Base-by-base conservation (phyloP, 306 rosid species). In the Trifolium dubium region DNA sequence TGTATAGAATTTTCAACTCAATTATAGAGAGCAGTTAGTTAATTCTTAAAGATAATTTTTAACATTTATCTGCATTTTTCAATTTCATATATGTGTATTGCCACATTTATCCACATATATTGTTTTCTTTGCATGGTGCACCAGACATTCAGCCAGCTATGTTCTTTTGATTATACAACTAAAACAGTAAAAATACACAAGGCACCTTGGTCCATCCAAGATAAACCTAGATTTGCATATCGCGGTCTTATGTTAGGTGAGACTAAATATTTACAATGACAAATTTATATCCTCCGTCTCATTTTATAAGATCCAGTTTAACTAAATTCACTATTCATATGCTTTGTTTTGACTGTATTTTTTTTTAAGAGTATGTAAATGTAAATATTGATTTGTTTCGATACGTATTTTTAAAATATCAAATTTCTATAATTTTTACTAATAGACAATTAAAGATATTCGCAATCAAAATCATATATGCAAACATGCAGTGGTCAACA, bases 121-220 rank as follows among this genome's bases (percentile, higher is more conserved):
- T 73, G 37, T 56, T 73, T 30, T 53, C 61, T 69, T 47, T 69
- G 68, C 28, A 54, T 78, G 58, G 79, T 78, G 78, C 79, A 72
- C 77, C 88, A 94, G 99, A 94, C 99, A 69, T 92, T 94, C 93
- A 94, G 99, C 77, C 99, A 94, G 74, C 64, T 94, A 80, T 94
- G 97, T 71, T 76, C 83, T 44, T 92, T 88, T 70, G 92, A 94
- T 84, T 94, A 88, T 74, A 86, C 83, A 40, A 85, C 90, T 46
- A 94, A 94, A 78, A 78, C 86, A 43, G 90, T 89, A 12, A 90
- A 79, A 87, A 88, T 92, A 66, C 67, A 79, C 84, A 86, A 83
- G 79, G 90, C 97, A 66, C 99, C 99, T 51, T 92, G 97, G 97
- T 87, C 77, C 78, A 89, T 94, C 79, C 82, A 75, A 73, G 99